Percentiles rank a stretch among this genome's conserved stretches.
These are phyloP conservation scores for Nicotiana knightiana DNA, from an alignment of 257 asterid genomes.

Conservation along the genomic window DNA sequence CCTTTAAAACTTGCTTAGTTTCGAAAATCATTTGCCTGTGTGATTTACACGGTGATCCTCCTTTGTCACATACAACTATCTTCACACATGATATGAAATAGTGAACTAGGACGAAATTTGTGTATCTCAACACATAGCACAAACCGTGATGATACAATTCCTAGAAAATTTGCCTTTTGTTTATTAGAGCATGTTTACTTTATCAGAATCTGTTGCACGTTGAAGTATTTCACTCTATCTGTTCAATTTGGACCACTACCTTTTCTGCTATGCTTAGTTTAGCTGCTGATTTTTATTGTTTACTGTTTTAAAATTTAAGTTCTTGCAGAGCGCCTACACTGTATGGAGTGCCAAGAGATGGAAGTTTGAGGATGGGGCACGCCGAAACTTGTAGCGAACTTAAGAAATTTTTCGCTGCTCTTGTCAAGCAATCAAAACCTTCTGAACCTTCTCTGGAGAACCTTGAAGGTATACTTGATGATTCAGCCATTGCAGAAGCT, in stretches of 20 bases:
- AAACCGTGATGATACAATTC: background rate
- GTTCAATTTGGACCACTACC: background rate
- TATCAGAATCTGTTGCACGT: background rate
- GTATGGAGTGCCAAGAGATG: slow-evolving; percentile 90
- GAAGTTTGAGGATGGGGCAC: slow-evolving; percentile 86
- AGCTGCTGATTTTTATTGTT: background rate
- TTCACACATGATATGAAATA: background rate
- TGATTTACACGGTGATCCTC: background rate
- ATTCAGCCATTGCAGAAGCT: slow-evolving; percentile 29
- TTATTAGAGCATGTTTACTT: background rate
- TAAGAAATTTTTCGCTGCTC: slow-evolving; percentile 79
- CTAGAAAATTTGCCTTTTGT: background rate
- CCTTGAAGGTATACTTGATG: slow-evolving; percentile 32
- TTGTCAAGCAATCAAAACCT: slow-evolving; percentile 70
- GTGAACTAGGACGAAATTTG: background rate
- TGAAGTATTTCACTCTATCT: background rate
- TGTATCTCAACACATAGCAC: background rate
- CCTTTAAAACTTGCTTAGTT: background rate
- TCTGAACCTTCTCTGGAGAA: slow-evolving; percentile 44
- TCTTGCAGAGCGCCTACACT: slow-evolving; percentile 70
- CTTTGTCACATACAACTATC: background rate
- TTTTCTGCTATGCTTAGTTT: background rate
- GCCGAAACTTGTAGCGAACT: slow-evolving; percentile 75
- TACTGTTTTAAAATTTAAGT: background rate
- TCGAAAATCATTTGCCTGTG: background rate